Evolutionary conservation across 2,329 filamentous ascomycete genomes (phyloP).

Genomic region (Colletotrichum orbiculare): DNA sequence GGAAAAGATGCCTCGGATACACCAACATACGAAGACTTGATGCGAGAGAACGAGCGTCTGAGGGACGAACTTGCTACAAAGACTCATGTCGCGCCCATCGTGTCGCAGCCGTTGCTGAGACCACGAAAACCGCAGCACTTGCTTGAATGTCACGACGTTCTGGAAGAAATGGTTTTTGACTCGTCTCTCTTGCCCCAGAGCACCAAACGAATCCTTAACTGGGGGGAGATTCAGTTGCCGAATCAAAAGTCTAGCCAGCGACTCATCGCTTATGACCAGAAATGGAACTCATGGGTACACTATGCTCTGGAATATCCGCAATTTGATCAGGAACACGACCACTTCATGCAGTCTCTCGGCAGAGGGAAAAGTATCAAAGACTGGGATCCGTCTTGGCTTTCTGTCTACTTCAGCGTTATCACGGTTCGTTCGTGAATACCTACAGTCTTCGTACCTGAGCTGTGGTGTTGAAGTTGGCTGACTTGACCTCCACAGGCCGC

Average conservation of each 20-base stretch:
- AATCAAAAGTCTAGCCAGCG: conserved; percentile 42
- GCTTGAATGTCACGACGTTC: conserved; percentile 7
- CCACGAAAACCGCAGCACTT: conserved; percentile 8
- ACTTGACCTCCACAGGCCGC: conserved; percentile 6
- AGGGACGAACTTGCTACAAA: not conserved
- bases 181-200: not conserved
- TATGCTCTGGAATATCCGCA: conserved; percentile 37
- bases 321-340: conserved; percentile 31
- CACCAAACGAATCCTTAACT: not conserved
- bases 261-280: conserved; percentile 28
- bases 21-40: conserved; percentile 7
- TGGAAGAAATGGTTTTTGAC: conserved; percentile 15
- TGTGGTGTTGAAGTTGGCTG: too few relatives aligned
- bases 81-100: not conserved
- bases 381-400: conserved; percentile 32
- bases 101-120: not conserved
- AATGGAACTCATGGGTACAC: conserved; percentile 39
- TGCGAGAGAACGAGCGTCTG: conserved; percentile 15
- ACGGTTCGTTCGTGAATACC: conserved; percentile 11
- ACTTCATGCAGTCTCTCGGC: conserved; percentile 18
- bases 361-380: not conserved
- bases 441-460: too few relatives aligned
- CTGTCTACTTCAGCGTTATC: conserved; percentile 38
- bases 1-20: not conserved
- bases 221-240: not conserved